Evolutionary conservation across 2,329 filamentous ascomycete species (phyloP), one percentile per base, ranked within the genome.

Genomic region (Pseudogymnoascus sp.): DNA sequence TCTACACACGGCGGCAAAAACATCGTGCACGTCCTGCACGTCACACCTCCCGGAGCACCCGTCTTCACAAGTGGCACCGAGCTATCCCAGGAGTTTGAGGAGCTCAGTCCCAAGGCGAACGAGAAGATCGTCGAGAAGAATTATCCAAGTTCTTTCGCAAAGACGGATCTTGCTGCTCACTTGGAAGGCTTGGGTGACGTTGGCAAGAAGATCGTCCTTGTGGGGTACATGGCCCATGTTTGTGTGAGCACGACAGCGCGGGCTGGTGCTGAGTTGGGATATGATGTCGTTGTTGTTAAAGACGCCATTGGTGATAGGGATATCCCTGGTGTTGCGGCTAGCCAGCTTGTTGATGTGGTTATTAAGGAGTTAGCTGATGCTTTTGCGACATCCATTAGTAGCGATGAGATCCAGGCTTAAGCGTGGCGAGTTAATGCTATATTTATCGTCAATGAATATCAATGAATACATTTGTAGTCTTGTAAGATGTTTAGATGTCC

Each of bases 291-390:
- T 1, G 70, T 89, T 21, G 82, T 80, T 0, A 77, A 82, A 68
- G 87, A 89, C 70, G 85, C 79, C 0, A 81, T 90, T 38, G 87
- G 87, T 0, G 86, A 89, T 72, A 74, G 87, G 7, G 80, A 89
- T 70, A 87, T 89, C 50, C 87, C 87, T 0, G 86, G 86, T 0
- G 82, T 80, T 0, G 75, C 77, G 5, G 85, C 82, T 0, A 78
- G 80, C 10, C 79, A 86, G 63, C 70, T 88, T 21, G 73, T 75
- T 0, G 71, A 74, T 72, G 79, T 82, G 65, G 78, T 78, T 1
- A 73, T 89, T 67, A 77, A 78, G 5, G 86, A 89, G 73, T 74
- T 89, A 70, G 83, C 70, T 0, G 87, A 89, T 78, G 81, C 78
- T 1, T 88, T 89, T 73, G 86, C 78, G 0, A 88, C 84, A 0